Conservation (phyloP, 2,329 filamentous ascomycete species). For the Penicillium verrucosum region DNA sequence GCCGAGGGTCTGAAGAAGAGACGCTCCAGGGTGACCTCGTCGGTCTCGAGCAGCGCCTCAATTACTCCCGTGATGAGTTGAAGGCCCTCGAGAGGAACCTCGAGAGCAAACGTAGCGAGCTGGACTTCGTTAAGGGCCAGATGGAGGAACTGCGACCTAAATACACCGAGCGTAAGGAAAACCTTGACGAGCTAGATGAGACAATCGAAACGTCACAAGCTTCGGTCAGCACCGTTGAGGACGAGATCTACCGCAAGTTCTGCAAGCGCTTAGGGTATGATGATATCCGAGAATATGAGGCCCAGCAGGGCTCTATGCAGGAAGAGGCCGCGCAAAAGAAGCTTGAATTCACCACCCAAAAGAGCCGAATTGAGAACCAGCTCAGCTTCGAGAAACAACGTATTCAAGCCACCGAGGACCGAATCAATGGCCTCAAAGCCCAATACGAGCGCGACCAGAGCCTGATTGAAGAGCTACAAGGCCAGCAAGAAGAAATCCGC, state of each 20-base stretch:
- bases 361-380: conserved; percentile 59
- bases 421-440: conserved; percentile 66
- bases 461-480: conserved; percentile 67
- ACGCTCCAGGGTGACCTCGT: conserved; percentile 73
- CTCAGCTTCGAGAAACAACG: conserved; percentile 66
- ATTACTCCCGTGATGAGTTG: conserved; percentile 70
- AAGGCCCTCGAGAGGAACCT: conserved; percentile 78
- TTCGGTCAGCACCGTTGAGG: conserved; percentile 77
- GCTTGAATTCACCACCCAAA: conserved; percentile 79
- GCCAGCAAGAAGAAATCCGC: conserved; percentile 71
- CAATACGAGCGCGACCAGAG: conserved; percentile 64
- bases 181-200: conserved; percentile 61
- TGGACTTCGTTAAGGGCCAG: conserved; percentile 69
- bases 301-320: conserved; percentile 86
- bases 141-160: conserved; percentile 75
- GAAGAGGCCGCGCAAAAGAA: conserved; percentile 86
- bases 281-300: conserved; percentile 89
- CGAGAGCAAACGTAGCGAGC: conserved; percentile 76
- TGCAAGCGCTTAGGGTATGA: conserved; percentile 82
- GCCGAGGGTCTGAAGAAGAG: conserved; percentile 74
- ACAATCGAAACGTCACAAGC: conserved; percentile 56
- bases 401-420: conserved; percentile 65
- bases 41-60: conserved; percentile 73
- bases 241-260: conserved; percentile 81
- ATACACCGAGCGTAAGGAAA: conserved; percentile 66